phyloP scores from a whole-genome alignment of 2,329 filamentous ascomycete species.

The Cladosporium cucumerinum region DNA sequence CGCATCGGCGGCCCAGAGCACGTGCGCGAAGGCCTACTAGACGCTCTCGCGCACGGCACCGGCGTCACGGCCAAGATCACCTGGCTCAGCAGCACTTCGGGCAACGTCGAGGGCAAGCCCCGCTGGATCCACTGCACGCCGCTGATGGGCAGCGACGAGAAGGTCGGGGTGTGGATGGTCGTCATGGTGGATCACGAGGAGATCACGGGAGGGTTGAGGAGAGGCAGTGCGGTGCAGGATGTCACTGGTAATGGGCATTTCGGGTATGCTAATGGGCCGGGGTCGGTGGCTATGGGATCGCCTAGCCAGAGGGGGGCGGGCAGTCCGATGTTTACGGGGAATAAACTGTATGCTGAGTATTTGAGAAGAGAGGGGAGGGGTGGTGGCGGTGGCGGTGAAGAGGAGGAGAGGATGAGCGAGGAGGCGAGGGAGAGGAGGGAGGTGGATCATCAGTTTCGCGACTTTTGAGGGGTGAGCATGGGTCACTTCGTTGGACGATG shows the following conservation, averaged over 20 bases:
- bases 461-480: conserved; percentile 24
- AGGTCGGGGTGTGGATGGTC: conserved; percentile 48
- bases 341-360: conserved; percentile 38
- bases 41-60: conserved; percentile 38
- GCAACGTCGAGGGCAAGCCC: conserved; percentile 28
- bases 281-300: conserved; percentile 6
- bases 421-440: conserved; percentile 20
- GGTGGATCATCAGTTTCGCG: conserved; percentile 29
- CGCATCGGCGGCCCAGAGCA: conserved; percentile 41
- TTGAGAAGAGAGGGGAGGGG: conserved; percentile 30
- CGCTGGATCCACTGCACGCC: conserved; percentile 47
- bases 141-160: conserved; percentile 41
- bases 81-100: conserved; percentile 32
- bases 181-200: conserved; percentile 44
- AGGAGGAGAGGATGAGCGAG: conserved; percentile 14
- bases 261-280: background rate
- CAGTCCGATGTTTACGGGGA: conserved; percentile 26
- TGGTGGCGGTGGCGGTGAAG: background rate
- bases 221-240: background rate
- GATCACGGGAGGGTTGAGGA: conserved; percentile 27
- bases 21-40: conserved; percentile 38
- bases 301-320: conserved; percentile 14
- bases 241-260: background rate
- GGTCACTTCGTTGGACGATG: background rate
- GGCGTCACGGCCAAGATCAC: conserved; percentile 44